Base-by-base conservation (phyloP, 2,329 filamentous ascomycete species). In the Botryotinia convoluta region DNA sequence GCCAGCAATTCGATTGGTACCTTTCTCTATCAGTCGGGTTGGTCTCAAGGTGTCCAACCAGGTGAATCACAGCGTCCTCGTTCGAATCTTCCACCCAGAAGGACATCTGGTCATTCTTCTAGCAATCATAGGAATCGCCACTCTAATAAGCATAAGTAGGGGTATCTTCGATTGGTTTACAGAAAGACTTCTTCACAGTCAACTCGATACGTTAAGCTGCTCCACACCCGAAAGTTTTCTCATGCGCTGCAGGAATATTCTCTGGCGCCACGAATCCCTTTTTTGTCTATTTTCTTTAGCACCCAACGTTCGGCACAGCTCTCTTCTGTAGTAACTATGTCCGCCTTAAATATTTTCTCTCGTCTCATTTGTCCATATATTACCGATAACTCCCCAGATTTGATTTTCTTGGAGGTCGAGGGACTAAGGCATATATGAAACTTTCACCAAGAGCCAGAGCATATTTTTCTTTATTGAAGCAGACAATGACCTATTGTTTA, bases 121-220 rank as follows among this genome's bases (percentile, higher is more conserved):
- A 54, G 16, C 45, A 26, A 29, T 29, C 64, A 20, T 26, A 54
- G 3, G 35, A 18, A 42, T 6, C 45, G 22, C 48, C 6, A 16
- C 10, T 4, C 12, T 39, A 14, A 4, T 29, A 29, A 26, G 18
- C 9, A 26, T 32, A 39, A 39, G 1, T 35, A 12, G 3, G 14
- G 26, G 20, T 18, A 39, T 39, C 16, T 54, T 22, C 20, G 26
- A 54, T 22, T 54, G 9, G 8, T 6, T 39, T 29, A 29, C 4
- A 14, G 18, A 35, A 26, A 29, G 0, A 54, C 8, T 4, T 7
- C 7, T 26, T 39, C 14, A 20, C 20, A 37, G 37, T 29, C 45
- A 68, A 68, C 7, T 68, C n/a, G 32, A 68, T 68, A 68, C 45
- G 64, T 68, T 68, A 18, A 29, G 35, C 64, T n/a, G 3, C 7